Conservation (phyloP, 805 yeast species). For the Sugiyamaella valdiviana region DNA sequence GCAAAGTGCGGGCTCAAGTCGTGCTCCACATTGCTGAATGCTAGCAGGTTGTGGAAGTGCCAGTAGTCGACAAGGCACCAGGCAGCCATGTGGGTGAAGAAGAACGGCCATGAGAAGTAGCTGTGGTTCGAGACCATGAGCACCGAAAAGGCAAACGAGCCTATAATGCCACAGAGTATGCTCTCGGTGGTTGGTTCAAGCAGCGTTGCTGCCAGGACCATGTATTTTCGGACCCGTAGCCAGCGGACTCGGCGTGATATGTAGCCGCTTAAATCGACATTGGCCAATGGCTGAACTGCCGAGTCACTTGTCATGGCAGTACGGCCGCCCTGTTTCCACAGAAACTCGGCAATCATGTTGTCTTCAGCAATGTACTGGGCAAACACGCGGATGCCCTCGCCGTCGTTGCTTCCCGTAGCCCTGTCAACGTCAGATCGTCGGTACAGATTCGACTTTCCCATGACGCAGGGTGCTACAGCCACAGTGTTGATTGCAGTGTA, state of each 20-base stretch:
- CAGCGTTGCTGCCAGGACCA: conserved; percentile 80
- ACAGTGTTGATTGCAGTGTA: conserved; percentile 71
- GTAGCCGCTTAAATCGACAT: conserved; percentile 46
- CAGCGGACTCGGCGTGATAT: conserved; percentile 68
- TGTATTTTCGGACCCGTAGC: conserved; percentile 79
- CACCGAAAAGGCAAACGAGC: conserved; percentile 51
- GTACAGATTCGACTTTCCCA: conserved; percentile 81
- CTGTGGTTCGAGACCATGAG: conserved; percentile 33
- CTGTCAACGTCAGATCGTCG: conserved; percentile 50
- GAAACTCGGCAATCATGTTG: conserved; percentile 81
- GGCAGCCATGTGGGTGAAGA: conserved; percentile 45
- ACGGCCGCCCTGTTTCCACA: conserved; percentile 65
- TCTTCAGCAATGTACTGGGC: conserved; percentile 86
- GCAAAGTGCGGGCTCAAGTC: conserved; percentile 27
- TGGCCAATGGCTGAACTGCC: conserved; percentile 64
- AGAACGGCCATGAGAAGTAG: conserved; percentile 28
- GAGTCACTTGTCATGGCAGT: conserved; percentile 76
- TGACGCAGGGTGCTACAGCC: conserved; percentile 80
- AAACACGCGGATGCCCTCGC: conserved; percentile 56
- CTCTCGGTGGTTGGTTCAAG: conserved; percentile 85
- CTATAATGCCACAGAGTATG: conserved; percentile 58
- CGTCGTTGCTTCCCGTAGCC: conserved; percentile 23
- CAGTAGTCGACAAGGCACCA: conserved; percentile 65
- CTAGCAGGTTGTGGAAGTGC: conserved; percentile 46
- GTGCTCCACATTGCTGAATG: conserved; percentile 25